Evolutionary conservation across 352 stramenopile genomes (phyloP), one percentile per base, ranked within the genome.

Genomic region (Globisporangium spinosum): DNA sequence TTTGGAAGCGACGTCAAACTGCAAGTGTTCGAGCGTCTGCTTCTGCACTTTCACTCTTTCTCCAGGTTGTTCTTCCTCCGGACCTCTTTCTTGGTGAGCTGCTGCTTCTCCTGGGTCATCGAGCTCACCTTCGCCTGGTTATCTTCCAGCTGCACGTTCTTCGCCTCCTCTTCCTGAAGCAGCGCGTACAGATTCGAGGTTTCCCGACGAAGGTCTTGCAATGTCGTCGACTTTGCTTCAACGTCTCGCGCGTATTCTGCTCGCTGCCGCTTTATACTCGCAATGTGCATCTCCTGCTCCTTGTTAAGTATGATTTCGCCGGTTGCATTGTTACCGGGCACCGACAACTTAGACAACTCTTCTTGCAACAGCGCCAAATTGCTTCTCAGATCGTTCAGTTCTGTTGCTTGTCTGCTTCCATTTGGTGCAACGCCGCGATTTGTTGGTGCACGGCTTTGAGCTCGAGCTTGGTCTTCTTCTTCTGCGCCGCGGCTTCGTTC

Each of bases 41-140:
- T 96, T 94, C 10, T 93, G 77, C 10, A 77, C 25, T 25, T 93
- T 90, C 8, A 94, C 27, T 91, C 77, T 62, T 86, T 87, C 53
- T 93, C 87, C 3, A 94, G 71, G n/a, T 62, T 69, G 5, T 45
- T 78, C 69, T 93, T 93, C 55, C 86, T 81, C 2, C 86, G 73
- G 27, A 78, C 75, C 27, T 91, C 79, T n/a, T 77, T 85, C 23
- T 93, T 84, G 0, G 80, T 74, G 5, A 83, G 67, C 55, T 75
- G 78, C 45, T 89, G 79, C 58, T 91, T 91, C 15, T 91, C 83
- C 12, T 83, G 72, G 55, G 90, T 91, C 27, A 85, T 65, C 0
- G 74, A 47, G 32, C 58, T 70, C 3, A 80, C 68, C 20, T 76
- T 79, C 8, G 78, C 73, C 54, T 86, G 71, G 13, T 72, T 68